Conservation (phyloP, 805 yeast genomes). For the Tetrapisispora phaffii region DNA sequence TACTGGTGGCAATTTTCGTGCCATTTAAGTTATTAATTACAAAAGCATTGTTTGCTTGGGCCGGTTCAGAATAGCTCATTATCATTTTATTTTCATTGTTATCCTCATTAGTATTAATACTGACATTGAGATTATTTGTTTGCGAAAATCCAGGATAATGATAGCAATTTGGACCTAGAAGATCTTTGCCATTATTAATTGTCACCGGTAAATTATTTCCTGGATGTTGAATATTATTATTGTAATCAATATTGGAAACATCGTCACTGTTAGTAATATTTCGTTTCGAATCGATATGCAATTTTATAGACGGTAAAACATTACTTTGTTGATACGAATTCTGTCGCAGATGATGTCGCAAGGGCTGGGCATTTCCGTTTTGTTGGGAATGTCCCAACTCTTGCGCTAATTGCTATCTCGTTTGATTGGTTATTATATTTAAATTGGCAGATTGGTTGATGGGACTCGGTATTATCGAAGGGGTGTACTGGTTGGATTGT, state of each 20-base stretch:
- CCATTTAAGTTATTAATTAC: not conserved
- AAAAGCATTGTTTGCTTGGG: not conserved
- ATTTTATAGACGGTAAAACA: not conserved
- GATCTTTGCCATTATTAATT: not conserved
- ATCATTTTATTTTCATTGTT: not conserved
- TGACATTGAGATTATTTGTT: not conserved
- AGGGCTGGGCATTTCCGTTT: not conserved
- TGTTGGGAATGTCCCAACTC: not conserved
- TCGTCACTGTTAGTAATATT: not conserved
- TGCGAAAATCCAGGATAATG: slow-evolving; percentile 1
- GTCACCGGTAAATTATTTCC: not conserved
- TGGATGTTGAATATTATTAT: not conserved
- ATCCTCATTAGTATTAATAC: not conserved
- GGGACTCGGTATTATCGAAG: not conserved
- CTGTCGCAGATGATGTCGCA: not conserved
- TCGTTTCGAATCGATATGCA: not conserved
- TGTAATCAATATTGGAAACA: not conserved
- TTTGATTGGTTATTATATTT: not conserved
- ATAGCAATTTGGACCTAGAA: not conserved
- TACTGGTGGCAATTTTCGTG: not conserved
- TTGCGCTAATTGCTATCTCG: slow-evolving; percentile 1
- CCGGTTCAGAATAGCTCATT: not conserved
- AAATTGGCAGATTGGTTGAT: not conserved
- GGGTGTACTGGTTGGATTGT: not conserved
- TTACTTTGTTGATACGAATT: not conserved